Percentiles rank a stretch among this genome's conserved stretches.
These are phyloP conservation scores for Solanum pimpinellifolium DNA, from an alignment of 257 asterid genomes.

Conservation along the genomic window DNA sequence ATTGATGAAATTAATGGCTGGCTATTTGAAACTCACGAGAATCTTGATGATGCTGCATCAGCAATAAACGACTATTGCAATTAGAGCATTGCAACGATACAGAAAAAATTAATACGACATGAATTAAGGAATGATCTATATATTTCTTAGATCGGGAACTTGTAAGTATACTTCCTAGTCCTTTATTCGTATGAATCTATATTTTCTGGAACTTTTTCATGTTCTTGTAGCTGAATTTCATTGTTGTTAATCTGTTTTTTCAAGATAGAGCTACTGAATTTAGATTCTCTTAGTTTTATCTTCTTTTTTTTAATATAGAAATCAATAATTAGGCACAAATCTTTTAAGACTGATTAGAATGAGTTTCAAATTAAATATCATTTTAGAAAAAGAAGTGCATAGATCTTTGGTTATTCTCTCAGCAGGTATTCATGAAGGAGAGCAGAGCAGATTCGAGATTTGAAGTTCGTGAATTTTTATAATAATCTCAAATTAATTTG, in stretches of 20 bases:
- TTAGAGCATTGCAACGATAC: neutral
- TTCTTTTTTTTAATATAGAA: neutral
- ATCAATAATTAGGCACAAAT: neutral
- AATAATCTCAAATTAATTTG: neutral
- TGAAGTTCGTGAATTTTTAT: neutral
- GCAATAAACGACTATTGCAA: neutral
- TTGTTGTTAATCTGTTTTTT: neutral
- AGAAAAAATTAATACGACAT: neutral
- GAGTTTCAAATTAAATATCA: neutral
- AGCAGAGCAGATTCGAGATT: neutral
- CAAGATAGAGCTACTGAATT: neutral
- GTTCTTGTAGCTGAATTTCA: neutral
- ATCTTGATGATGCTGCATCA: slow-evolving; percentile 24
- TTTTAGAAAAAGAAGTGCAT: neutral
- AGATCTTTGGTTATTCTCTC: too few relatives aligned
- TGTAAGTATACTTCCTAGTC: neutral
- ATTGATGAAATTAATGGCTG: neutral
- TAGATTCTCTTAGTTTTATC: neutral
- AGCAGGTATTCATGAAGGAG: neutral
- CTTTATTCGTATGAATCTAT: neutral
- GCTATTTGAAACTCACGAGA: neutral
- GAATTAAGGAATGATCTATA: neutral
- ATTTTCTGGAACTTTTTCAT: neutral
- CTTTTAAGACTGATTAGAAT: neutral
- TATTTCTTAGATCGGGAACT: neutral